phyloP scores from a whole-genome alignment of 176 grass and related monocot species.

The Eragrostis curvula region DNA sequence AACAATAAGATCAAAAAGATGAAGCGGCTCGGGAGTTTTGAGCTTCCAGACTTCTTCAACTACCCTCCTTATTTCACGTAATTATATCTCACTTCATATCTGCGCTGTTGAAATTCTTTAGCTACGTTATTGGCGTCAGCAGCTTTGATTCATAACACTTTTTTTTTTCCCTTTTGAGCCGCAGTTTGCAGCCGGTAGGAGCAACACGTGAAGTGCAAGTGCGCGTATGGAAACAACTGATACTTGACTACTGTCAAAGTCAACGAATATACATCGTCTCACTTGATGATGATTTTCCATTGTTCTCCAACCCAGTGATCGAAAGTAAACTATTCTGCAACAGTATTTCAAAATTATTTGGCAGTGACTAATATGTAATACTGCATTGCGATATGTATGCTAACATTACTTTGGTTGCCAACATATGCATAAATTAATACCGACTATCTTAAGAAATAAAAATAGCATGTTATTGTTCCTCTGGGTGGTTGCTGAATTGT shows the following conservation, averaged over 20 bases:
- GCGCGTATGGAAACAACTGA: slow-evolving; percentile 66
- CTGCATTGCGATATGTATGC: not conserved
- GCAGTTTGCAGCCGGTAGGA: slow-evolving; percentile 61
- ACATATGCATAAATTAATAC: not conserved
- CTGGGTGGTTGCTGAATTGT: not conserved
- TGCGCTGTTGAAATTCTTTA: not conserved
- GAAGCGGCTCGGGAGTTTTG: not conserved
- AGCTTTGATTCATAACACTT: not conserved
- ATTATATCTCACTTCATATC: not conserved
- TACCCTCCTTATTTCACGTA: slow-evolving; percentile 12
- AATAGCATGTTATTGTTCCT: not conserved
- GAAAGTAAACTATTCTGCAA: not conserved
- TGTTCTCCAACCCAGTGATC: slow-evolving; percentile 60
- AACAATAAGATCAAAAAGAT: not conserved
- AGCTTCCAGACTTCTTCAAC: slow-evolving; percentile 7
- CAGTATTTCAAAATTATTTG: not conserved
- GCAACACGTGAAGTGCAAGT: slow-evolving; percentile 65
- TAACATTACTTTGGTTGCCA: not conserved
- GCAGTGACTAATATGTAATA: not conserved
- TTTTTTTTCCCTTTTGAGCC: not conserved
- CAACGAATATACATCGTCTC: slow-evolving; percentile 44
- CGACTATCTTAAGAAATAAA: not conserved
- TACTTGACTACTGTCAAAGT: slow-evolving; percentile 59
- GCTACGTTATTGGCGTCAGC: not conserved
- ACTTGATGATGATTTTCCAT: slow-evolving; percentile 63